phyloP scores from a whole-genome alignment of 345 rosid species.

The Dipteronia dyeriana region DNA sequence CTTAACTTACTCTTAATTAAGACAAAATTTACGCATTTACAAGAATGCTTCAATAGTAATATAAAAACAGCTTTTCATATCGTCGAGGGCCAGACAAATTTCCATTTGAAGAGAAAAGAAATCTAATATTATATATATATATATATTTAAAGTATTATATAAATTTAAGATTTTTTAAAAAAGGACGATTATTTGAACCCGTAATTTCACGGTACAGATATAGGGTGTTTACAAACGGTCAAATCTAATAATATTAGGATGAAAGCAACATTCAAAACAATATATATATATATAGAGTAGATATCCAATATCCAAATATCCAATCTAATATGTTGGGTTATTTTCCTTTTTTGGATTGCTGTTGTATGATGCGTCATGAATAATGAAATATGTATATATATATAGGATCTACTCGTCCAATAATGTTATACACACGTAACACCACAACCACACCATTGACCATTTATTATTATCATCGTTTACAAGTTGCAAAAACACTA shows the following conservation, averaged over 20 bases:
- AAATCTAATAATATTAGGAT: background rate
- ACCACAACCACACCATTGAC: background rate
- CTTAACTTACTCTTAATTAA: too few relatives aligned
- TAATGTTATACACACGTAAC: background rate
- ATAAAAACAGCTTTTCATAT: conserved; percentile 9
- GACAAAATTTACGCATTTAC: background rate
- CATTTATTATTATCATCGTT: background rate
- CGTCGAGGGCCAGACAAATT: background rate
- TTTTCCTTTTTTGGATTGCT: background rate
- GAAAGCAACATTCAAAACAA: conserved; percentile 16
- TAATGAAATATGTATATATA: background rate
- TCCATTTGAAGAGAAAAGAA: background rate
- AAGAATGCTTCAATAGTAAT: background rate
- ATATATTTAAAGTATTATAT: too few relatives aligned
- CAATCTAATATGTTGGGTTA: background rate
- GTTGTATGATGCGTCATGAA: conserved; percentile 2
- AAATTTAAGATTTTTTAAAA: too few relatives aligned
- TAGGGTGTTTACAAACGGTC: too few relatives aligned
- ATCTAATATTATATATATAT: background rate
- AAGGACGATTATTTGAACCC: too few relatives aligned
- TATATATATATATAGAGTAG: too few relatives aligned
- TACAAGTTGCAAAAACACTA: conserved; percentile 16
- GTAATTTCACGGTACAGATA: too few relatives aligned
- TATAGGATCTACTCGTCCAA: background rate
- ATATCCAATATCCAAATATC: background rate